Conservation (phyloP, 768 basidiomycete species). For the Hortiboletus flavorubellus region DNA sequence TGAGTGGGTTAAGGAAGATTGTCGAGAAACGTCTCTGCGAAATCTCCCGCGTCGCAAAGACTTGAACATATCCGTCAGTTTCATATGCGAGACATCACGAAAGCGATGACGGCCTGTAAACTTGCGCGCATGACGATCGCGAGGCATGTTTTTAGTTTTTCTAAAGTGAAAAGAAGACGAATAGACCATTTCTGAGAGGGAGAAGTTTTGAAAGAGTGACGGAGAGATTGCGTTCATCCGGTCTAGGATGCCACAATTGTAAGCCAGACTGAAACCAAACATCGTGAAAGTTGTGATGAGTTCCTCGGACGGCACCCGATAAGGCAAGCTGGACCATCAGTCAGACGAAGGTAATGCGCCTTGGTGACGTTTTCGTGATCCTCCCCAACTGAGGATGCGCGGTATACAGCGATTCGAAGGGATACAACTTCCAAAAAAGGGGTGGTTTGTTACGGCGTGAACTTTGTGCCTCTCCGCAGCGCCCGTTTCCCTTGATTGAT, state of each 20-base stretch:
- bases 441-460: too few relatives aligned
- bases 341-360: too few relatives aligned
- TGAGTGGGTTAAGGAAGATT: slow-evolving; percentile 3
- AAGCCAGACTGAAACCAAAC: slow-evolving; percentile 11
- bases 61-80: slow-evolving; percentile 21
- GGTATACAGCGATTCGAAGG: too few relatives aligned
- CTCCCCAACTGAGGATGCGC: too few relatives aligned
- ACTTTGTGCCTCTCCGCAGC: too few relatives aligned
- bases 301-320: too few relatives aligned
- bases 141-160: slow-evolving; percentile 15
- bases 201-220: neutral
- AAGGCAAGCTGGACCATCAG: too few relatives aligned
- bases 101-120: slow-evolving; percentile 7
- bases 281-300: neutral
- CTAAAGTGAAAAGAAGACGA: slow-evolving; percentile 9
- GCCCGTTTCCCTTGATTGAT: too few relatives aligned
- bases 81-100: slow-evolving; percentile 18
- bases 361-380: too few relatives aligned
- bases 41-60: slow-evolving; percentile 16
- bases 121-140: slow-evolving; percentile 8
- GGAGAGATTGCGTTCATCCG: neutral
- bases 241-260: slow-evolving; percentile 3
- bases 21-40: slow-evolving; percentile 3
- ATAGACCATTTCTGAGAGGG: slow-evolving; percentile 1
- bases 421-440: too few relatives aligned